These are phyloP conservation scores for Rhizopogon vinicolor DNA, from an alignment of 768 basidiomycete species.

Conservation along the genomic window DNA sequence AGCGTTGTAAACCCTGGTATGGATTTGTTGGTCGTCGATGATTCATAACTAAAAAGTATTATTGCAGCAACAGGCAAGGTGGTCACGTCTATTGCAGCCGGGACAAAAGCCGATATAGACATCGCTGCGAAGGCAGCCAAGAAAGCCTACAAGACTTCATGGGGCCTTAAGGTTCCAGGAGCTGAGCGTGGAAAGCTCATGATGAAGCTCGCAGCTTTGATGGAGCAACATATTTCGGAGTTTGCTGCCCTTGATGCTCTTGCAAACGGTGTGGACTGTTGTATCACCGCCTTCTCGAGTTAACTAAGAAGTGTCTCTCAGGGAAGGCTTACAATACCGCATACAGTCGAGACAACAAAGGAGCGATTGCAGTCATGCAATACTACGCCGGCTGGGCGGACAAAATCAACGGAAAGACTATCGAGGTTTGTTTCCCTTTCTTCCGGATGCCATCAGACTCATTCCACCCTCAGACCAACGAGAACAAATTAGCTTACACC, in stretches of 20 bases:
- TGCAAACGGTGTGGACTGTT: conserved; percentile 48
- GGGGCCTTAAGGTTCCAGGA: conserved; percentile 59
- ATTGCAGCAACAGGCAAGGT: conserved; percentile 55
- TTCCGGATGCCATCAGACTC: conserved; percentile 6
- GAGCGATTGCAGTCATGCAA: conserved; percentile 33
- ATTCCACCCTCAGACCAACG: conserved; percentile 37
- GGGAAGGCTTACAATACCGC: conserved; percentile 6
- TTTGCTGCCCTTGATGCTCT: conserved; percentile 66
- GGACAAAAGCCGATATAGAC: conserved; percentile 62
- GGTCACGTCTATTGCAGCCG: conserved; percentile 51
- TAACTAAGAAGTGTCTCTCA: not conserved
- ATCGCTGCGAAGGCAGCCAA: conserved; percentile 59
- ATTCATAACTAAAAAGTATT: not conserved
- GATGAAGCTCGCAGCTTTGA: conserved; percentile 55
- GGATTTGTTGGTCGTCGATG: conserved; percentile 7
- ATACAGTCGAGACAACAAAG: conserved; percentile 4
- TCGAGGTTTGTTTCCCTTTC: conserved; percentile 29
- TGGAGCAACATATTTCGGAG: conserved; percentile 54
- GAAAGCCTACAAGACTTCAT: conserved; percentile 49
- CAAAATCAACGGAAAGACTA: conserved; percentile 47
- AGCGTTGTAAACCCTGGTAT: conserved; percentile 54
- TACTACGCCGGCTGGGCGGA: conserved; percentile 65
- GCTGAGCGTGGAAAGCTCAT: conserved; percentile 47
- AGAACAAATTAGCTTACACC: conserved; percentile 46
- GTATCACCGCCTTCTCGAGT: not conserved